Base-by-base conservation (phyloP, 2,329 filamentous ascomycete species). In the Proliferodiscus dingleyae region DNA sequence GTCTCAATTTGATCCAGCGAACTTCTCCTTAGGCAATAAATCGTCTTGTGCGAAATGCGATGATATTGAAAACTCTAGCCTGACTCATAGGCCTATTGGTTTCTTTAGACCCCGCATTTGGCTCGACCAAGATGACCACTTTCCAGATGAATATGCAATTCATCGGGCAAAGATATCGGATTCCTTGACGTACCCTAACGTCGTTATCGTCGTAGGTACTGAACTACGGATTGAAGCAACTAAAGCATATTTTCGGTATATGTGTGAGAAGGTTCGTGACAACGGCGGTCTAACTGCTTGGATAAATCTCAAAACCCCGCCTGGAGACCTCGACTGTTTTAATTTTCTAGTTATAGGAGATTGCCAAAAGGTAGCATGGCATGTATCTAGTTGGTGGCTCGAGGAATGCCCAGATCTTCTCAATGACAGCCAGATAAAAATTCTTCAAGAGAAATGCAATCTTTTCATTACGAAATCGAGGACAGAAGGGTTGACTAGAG, bases 191-290 rank as follows among this genome's bases (percentile, higher is more conserved):
- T 79, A 89, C 30, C 89, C 90, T 1, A 90, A 96, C 64, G 89
- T 88, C 11, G 77, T 97, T 29, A 80, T 97, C 52, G 90, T 97
- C 15, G 91, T 94, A 7, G 91, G 90, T 41, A 97, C 90, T 2
- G 95, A 87, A 40, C 71, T 97, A 60, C 95, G 96, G 65, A 89
- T 97, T 41, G 89, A 89, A 1, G 89, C 89, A 11, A 89, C 95
- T 30, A 81, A 86, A 51, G 78, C 88, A 43, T 85, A 96, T 47
- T 88, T 90, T 48, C 86, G 86, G 65, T 89, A 95, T 64, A 81
- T 96, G 75, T 95, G 89, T 64, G 81, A 81, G 39, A 82, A 87
- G 28, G 87, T 91, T 13, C 78, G 88, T 50, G 79, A 83, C 57
- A 80, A 78, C 53, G 85, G 93, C 55, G 89, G 89, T 1, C 76